phyloP scores from a whole-genome alignment of 1,284 basidiomycete species.

The Ganoderma sinense region DNA sequence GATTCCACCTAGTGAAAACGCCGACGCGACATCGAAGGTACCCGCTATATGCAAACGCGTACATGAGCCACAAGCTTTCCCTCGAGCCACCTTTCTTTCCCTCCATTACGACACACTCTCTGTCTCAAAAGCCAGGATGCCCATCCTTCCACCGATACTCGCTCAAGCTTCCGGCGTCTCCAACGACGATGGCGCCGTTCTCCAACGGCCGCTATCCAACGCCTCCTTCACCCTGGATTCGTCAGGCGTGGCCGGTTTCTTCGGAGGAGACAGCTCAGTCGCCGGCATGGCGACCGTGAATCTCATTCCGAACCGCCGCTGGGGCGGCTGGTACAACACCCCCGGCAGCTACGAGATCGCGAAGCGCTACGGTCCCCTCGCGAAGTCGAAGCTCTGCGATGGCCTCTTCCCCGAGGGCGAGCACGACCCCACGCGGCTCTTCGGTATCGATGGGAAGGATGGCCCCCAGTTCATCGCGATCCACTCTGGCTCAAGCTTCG shows the following conservation, averaged over 20 bases:
- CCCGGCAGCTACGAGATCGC: constrained; percentile 31
- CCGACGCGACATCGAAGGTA: too few species aligned
- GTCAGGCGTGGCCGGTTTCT: constrained; percentile 31
- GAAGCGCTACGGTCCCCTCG: constrained; percentile 30
- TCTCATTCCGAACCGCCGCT: constrained; percentile 24
- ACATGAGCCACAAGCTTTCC: background rate
- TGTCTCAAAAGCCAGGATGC: background rate
- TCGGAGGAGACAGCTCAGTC: constrained; percentile 28
- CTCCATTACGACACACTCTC: background rate
- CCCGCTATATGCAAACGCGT: too few species aligned
- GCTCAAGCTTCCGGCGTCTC: background rate
- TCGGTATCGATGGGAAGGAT: constrained; percentile 24
- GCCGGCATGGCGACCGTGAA: constrained; percentile 29
- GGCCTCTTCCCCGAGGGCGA: constrained; percentile 28
- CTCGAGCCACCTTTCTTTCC: background rate
- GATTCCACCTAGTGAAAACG: too few species aligned
- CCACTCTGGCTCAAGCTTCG: constrained; percentile 25
- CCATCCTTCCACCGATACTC: background rate
- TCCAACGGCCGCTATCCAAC: constrained; percentile 11
- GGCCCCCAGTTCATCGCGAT: constrained; percentile 27
- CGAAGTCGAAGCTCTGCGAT: constrained; percentile 27
- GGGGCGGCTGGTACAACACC: constrained; percentile 31
- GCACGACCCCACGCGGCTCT: constrained; percentile 28
- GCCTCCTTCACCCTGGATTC: constrained; percentile 26
- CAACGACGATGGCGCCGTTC: background rate